These are phyloP conservation scores for Mycena rebaudengoi DNA, from an alignment of 768 basidiomycete genomes.

Conservation along the genomic window DNA sequence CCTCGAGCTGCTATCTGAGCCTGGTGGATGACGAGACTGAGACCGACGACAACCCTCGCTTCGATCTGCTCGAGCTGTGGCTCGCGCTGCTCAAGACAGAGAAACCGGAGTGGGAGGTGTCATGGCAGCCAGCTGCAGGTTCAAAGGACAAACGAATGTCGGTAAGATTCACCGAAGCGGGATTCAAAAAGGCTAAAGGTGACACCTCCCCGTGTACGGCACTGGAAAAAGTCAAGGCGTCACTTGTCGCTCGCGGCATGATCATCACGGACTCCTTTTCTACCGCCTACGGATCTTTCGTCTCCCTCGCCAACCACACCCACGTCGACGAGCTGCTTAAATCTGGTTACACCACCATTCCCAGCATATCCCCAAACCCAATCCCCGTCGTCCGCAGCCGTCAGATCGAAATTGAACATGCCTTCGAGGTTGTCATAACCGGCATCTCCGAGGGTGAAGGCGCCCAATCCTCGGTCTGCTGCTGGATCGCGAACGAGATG, in stretches of 20 bases:
- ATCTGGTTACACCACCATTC: neutral
- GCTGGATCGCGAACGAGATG: neutral
- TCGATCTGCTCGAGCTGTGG: neutral
- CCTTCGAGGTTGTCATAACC: slow-evolving; percentile 1
- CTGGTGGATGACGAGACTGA: neutral
- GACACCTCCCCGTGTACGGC: neutral
- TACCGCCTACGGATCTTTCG: neutral
- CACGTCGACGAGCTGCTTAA: neutral
- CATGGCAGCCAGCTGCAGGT: neutral
- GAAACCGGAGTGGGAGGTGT: neutral
- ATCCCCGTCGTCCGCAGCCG: slow-evolving; percentile 2
- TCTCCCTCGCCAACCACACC: neutral
- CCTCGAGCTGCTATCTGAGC: neutral
- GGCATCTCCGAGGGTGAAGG: slow-evolving; percentile 6
- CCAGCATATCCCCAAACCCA: neutral
- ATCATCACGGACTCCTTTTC: neutral
- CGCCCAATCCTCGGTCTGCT: neutral
- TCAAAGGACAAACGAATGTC: neutral
- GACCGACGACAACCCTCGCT: neutral
- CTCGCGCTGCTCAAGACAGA: neutral
- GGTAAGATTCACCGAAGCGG: neutral
- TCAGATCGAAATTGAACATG: neutral
- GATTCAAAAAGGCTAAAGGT: slow-evolving; percentile 1
- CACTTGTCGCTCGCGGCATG: neutral
- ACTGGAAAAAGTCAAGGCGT: slow-evolving; percentile 3